Evolutionary conservation across 2,329 filamentous ascomycete species (phyloP).

Genomic region (Xylariaceae sp.): DNA sequence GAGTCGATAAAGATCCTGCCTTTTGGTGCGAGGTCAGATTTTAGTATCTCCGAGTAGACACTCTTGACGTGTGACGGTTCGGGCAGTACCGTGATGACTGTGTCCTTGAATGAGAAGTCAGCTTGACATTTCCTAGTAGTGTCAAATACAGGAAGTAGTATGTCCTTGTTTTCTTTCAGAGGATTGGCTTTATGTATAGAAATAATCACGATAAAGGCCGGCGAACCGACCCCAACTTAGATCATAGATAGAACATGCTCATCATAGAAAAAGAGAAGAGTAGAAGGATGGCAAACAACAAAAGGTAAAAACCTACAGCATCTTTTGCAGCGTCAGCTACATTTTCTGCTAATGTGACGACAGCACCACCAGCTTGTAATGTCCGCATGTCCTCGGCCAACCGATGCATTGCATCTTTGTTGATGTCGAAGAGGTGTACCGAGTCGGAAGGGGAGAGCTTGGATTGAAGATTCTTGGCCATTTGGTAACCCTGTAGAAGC

Average conservation of each 20-base stretch:
- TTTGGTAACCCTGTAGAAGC: slow-evolving; percentile 61
- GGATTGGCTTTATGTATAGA: slow-evolving; percentile 72
- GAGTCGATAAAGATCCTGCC: slow-evolving; percentile 90
- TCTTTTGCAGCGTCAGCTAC: slow-evolving; percentile 58
- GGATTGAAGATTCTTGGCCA: slow-evolving; percentile 67
- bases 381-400: slow-evolving; percentile 56
- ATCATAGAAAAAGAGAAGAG: slow-evolving; percentile 42
- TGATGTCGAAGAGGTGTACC: slow-evolving; percentile 64
- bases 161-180: slow-evolving; percentile 57
- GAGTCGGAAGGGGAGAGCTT: slow-evolving; percentile 60
- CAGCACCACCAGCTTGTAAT: slow-evolving; percentile 53
- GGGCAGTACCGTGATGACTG: slow-evolving; percentile 86
- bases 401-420: slow-evolving; percentile 54
- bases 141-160: slow-evolving; percentile 10
- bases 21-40: slow-evolving; percentile 56
- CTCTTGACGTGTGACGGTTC: slow-evolving; percentile 86
- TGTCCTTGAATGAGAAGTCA: slow-evolving; percentile 65
- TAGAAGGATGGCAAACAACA: no score
- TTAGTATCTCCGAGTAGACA: slow-evolving; percentile 80
- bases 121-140: neutral
- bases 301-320: slow-evolving; percentile 52
- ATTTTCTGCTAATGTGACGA: slow-evolving; percentile 52
- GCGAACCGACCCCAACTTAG: slow-evolving; percentile 72
- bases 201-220: slow-evolving; percentile 68
- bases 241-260: slow-evolving; percentile 64